Evolutionary conservation across 345 rosid species (phyloP), one percentile per base, ranked within the genome.

Genomic region (Populus nigra): DNA sequence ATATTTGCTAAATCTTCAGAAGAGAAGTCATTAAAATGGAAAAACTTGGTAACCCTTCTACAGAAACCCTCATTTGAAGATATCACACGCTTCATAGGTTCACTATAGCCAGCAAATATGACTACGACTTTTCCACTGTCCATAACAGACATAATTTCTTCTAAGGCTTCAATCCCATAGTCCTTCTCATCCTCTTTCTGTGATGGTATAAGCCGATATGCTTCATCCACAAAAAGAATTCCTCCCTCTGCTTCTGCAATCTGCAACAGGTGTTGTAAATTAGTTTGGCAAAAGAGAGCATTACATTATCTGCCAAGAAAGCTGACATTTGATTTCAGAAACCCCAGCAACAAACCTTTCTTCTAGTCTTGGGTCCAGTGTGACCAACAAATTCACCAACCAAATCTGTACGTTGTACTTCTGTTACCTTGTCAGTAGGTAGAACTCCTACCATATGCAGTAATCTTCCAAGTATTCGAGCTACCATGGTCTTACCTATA

Each of bases 361-460:
- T 89, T 86, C 97, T 85, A 45, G 99, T 96, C 87, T 92, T 96
- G 62, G 99, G 98, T 55, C 99, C 99, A 20, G 98, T 96, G 77
- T 96, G 98, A 38, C 98, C 97, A 47, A 96, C 99, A 78, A 96
- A 94, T 84, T 96, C 97, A 59, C 99, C 99, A 73, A 96, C 99
- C 88, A 96, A 89, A 89, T 96, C 99, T 6, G 99, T 96, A 68
- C 99, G 88, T 72, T 94, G 94, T 2, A 91, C 98, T 86, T 93
- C 98, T 17, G 92, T 93, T 83, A 93, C 96, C 85, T 77, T 90
- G 72, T 94, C 94, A 10, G 96, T 92, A 16, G 99, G 97, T 79
- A 96, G 89, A 78, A 96, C 84, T 76, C 98, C 99, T 38, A 96
- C 99, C 78, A 90, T 87, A 85, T 92, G 81, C 57, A 96, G 97